phyloP scores from a whole-genome alignment of 768 basidiomycete species.

The Tephrocybe sp. region DNA sequence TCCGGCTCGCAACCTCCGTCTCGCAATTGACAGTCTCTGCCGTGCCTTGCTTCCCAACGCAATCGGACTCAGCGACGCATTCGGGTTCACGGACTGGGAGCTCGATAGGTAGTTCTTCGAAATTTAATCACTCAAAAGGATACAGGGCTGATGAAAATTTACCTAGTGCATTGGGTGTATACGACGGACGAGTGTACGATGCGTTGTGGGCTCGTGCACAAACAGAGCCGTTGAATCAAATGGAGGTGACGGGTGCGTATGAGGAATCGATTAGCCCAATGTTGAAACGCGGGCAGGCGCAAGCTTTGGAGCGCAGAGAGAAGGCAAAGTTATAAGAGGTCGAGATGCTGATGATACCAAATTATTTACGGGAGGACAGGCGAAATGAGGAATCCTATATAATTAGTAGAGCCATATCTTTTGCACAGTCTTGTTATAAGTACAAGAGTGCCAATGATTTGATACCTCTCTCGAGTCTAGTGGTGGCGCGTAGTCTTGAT shows the following conservation, averaged over 20 bases:
- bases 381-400: no score
- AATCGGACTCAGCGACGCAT: slow-evolving; percentile 69
- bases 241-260: slow-evolving; percentile 53
- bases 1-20: no score
- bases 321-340: no score
- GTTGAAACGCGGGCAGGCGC: slow-evolving; percentile 42
- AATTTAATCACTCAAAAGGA: background rate
- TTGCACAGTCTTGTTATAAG: no score
- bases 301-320: slow-evolving; percentile 15
- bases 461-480: no score
- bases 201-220: slow-evolving; percentile 60
- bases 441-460: no score
- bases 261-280: slow-evolving; percentile 55
- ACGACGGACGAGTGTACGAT: slow-evolving; percentile 66
- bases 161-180: slow-evolving; percentile 57
- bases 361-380: no score
- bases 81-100: slow-evolving; percentile 70
- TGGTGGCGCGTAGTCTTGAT: no score
- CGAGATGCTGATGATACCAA: no score
- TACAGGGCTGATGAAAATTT: background rate
- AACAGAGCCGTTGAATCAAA: slow-evolving; percentile 56
- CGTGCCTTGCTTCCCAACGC: slow-evolving; percentile 56
- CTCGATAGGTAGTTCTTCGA: slow-evolving; percentile 49
- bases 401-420: no score
- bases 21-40: slow-evolving; percentile 50